Evolutionary conservation across 257 asterid species (phyloP).

Genomic region (Craterostigma plantagineum): DNA sequence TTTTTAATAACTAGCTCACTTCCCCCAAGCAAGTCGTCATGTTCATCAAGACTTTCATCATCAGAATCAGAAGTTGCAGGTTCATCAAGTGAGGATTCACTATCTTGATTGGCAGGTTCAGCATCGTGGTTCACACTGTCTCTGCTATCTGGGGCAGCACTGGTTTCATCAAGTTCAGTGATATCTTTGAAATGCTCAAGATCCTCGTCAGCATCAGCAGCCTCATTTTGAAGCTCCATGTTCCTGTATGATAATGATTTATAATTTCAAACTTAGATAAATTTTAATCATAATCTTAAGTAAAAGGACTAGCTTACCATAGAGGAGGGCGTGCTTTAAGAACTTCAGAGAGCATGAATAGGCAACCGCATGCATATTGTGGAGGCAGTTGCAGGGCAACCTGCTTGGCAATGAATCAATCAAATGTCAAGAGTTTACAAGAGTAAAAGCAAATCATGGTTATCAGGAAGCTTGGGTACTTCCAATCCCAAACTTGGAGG

Average conservation of each 20-base stretch:
- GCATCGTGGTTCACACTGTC: conserved; percentile 14
- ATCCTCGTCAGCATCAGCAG: conserved; percentile 68
- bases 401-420: conserved; percentile 19
- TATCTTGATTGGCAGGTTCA: conserved; percentile 19
- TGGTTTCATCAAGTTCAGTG: conserved; percentile 29
- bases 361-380: conserved; percentile 93
- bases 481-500: too few species aligned
- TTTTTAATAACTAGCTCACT: conserved; percentile 13
- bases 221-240: conserved; percentile 62
- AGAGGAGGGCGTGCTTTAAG: conserved; percentile 87
- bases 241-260: conserved; percentile 31
- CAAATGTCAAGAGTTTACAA: neutral
- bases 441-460: neutral
- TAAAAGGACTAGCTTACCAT: conserved; percentile 37
- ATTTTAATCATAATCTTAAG: neutral
- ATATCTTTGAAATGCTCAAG: conserved; percentile 85
- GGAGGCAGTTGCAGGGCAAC: conserved; percentile 89
- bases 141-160: conserved; percentile 11
- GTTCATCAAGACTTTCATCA: conserved; percentile 19
- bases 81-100: conserved; percentile 22
- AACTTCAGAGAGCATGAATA: conserved; percentile 83
- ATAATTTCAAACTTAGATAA: conserved; percentile 8
- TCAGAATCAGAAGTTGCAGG: conserved; percentile 27
- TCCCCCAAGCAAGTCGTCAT: conserved; percentile 24
- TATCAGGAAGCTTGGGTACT: too few species aligned